These are phyloP conservation scores for Alnus glutinosa DNA, from an alignment of 306 rosid species.

Conservation along the genomic window DNA sequence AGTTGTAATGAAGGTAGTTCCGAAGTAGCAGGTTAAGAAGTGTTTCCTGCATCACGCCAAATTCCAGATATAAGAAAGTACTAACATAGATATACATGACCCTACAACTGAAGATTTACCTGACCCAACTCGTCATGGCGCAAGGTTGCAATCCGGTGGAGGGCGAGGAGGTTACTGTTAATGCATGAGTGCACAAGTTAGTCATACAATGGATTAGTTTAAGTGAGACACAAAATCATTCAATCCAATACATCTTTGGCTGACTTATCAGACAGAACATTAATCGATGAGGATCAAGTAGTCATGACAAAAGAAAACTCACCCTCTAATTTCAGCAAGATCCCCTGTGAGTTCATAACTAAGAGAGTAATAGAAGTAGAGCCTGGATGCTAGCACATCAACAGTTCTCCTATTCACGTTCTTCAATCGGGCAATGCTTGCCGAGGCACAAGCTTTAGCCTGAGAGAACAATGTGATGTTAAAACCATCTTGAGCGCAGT, in stretches of 20 bases:
- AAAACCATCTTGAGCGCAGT: slow-evolving; percentile 10
- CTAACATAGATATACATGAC: neutral
- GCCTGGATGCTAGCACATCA: slow-evolving; percentile 88
- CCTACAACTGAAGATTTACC: slow-evolving; percentile 47
- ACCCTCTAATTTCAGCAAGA: slow-evolving; percentile 96
- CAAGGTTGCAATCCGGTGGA: slow-evolving; percentile 90
- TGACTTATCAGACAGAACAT: neutral
- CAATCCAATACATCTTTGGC: neutral
- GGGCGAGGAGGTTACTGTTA: slow-evolving; percentile 79
- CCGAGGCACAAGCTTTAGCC: slow-evolving; percentile 92
- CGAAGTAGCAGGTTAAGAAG: slow-evolving; percentile 91
- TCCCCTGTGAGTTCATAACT: slow-evolving; percentile 89
- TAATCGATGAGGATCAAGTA: neutral
- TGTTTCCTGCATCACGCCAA: slow-evolving; percentile 73
- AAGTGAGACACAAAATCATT: neutral
- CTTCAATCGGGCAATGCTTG: slow-evolving; percentile 80
- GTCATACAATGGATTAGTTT: neutral
- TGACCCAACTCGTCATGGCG: slow-evolving; percentile 99
- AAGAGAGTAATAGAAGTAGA: slow-evolving; percentile 83
- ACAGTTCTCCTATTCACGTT: slow-evolving; percentile 87
- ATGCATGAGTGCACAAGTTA: slow-evolving; percentile 11
- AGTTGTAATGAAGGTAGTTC: slow-evolving; percentile 92
- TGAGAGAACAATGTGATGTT: slow-evolving; percentile 21
- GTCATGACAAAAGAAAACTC: slow-evolving; percentile 26
- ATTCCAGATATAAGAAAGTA: slow-evolving; percentile 29